Percentiles rank a stretch among this genome's conserved stretches.
phyloP scores from a whole-genome alignment of 192 early-diverging fungal genomes.

The Paraglomus occultum region DNA sequence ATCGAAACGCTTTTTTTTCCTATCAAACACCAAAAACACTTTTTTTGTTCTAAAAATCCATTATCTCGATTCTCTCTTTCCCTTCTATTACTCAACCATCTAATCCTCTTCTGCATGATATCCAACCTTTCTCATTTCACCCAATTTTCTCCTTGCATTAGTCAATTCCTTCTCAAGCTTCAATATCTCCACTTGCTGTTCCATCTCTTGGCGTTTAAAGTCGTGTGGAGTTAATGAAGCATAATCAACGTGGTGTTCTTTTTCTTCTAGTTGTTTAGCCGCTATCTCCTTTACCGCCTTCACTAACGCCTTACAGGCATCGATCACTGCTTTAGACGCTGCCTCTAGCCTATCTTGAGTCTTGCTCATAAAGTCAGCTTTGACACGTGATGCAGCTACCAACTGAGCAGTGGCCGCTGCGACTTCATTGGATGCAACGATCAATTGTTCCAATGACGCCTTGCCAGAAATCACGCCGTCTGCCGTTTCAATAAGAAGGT shows the following conservation, averaged over 20 bases:
- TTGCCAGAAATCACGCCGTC: conserved; percentile 94
- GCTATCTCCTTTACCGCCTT: conserved; percentile 87
- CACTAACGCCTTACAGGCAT: conserved; percentile 87
- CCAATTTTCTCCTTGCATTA: conserved; percentile 80
- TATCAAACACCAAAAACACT: no score
- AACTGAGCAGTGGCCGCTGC: conserved; percentile 95
- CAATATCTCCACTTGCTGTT: conserved; percentile 95
- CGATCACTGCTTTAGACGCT: conserved; percentile 90
- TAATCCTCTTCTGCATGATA: conserved; percentile 64
- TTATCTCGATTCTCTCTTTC: no score
- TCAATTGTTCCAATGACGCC: conserved; percentile 88
- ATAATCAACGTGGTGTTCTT: conserved; percentile 59
- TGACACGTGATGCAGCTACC: conserved; percentile 94
- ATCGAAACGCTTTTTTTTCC: no score
- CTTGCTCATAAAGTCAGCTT: conserved; percentile 87
- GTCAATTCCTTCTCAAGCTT: conserved; percentile 92
- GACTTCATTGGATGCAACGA: conserved; percentile 97
- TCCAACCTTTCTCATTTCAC: conserved; percentile 87
- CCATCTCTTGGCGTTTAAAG: conserved; percentile 96
- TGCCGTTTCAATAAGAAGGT: conserved; percentile 87
- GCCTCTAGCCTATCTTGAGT: conserved; percentile 93
- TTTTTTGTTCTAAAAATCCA: no score
- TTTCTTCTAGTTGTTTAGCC: conserved; percentile 66
- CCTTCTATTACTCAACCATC: no score
- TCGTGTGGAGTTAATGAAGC: conserved; percentile 83